Conservation (phyloP, 306 rosid genomes). For the Styphnolobium japonicum region DNA sequence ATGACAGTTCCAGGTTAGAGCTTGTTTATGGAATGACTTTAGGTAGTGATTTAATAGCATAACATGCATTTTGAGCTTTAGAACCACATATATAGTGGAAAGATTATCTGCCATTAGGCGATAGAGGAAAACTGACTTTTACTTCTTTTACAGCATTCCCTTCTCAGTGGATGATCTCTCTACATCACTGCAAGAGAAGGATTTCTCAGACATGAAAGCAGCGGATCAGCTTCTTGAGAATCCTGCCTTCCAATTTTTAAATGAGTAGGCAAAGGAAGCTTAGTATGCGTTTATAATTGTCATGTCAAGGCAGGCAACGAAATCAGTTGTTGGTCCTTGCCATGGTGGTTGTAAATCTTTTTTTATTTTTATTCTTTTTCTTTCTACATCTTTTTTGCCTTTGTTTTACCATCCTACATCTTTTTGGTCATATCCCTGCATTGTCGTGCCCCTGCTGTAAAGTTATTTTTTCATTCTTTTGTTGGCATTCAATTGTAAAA, state of each 20-base stretch:
- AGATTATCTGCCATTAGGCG: not conserved
- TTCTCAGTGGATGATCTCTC: slow-evolving; percentile 98
- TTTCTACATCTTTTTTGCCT: not conserved
- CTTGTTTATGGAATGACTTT: slow-evolving; percentile 15
- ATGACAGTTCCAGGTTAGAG: slow-evolving; percentile 90
- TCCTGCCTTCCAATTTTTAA: slow-evolving; percentile 90
- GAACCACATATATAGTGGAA: not conserved
- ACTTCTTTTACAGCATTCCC: slow-evolving; percentile 69
- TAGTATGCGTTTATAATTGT: slow-evolving; percentile 27
- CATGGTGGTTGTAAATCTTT: slow-evolving; percentile 59
- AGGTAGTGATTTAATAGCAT: slow-evolving; percentile 8
- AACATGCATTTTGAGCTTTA: slow-evolving; percentile 12
- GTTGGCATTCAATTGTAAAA: slow-evolving; percentile 63
- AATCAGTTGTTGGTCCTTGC: slow-evolving; percentile 43
- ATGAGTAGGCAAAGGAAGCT: slow-evolving; percentile 70
- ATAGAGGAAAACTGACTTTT: slow-evolving; percentile 2
- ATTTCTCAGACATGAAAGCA: slow-evolving; percentile 78
- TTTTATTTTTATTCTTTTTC: slow-evolving; percentile 20
- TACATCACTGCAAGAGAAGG: slow-evolving; percentile 77
- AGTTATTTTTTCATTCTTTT: slow-evolving; percentile 79
- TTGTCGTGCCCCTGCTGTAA: slow-evolving; percentile 46
- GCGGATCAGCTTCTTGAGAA: slow-evolving; percentile 85
- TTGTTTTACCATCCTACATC: not conserved
- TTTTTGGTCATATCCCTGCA: slow-evolving; percentile 37
- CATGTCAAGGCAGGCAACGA: slow-evolving; percentile 32